A percentile compares a stretch with the other conserved stretches of the same genome.
phyloP scores from a whole-genome alignment of 306 rosid genomes.

The Leucaena leucocephala region DNA sequence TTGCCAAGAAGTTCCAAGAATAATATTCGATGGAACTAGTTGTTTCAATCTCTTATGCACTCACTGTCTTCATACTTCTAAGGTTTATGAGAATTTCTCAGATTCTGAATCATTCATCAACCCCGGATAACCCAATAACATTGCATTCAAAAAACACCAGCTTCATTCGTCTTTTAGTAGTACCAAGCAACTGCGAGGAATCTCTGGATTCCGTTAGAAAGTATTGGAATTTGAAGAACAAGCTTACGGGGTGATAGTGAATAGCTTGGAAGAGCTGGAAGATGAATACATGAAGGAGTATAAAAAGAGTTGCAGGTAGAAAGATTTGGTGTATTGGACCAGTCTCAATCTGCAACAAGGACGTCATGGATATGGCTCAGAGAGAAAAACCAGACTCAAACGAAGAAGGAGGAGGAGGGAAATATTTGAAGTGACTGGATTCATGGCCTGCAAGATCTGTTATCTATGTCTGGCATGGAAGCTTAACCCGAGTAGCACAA shows the following conservation, averaged over 20 bases:
- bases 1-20: constrained; percentile 39
- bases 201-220: constrained; percentile 12
- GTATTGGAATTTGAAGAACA: neutral
- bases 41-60: constrained; percentile 47
- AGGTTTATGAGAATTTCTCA: constrained; percentile 21
- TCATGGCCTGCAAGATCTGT: constrained; percentile 46
- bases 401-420: neutral
- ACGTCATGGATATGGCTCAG: constrained; percentile 35
- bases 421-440: constrained; percentile 60
- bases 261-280: constrained; percentile 54
- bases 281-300: constrained; percentile 37
- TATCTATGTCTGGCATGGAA: constrained; percentile 61
- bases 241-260: constrained; percentile 48
- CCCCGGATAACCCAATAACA: constrained; percentile 33
- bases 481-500: constrained; percentile 40
- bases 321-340: constrained; percentile 61
- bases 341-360: constrained; percentile 40
- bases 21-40: constrained; percentile 42
- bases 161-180: constrained; percentile 6
- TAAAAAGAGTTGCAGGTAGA: neutral
- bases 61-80: constrained; percentile 16
- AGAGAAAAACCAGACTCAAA: constrained; percentile 44
- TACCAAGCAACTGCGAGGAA: neutral
- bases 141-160: constrained; percentile 35
- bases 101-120: constrained; percentile 26